These are phyloP conservation scores for Oehlia diaphana DNA, from an alignment of 192 early-diverging fungal species.

Conservation along the genomic window DNA sequence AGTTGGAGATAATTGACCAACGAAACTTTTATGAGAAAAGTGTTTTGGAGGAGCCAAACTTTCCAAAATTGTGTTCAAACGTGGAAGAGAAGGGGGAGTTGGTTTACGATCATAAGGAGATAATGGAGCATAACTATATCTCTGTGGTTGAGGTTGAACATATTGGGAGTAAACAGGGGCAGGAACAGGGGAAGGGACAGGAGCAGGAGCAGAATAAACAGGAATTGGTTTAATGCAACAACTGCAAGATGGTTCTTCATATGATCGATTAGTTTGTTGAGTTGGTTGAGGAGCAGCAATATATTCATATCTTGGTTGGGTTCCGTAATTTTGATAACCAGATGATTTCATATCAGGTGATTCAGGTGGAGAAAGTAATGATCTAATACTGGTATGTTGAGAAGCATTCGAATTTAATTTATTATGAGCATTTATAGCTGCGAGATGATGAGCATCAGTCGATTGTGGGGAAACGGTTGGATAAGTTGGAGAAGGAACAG, in stretches of 20 bases:
- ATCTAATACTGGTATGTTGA: neutral
- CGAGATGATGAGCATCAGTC: neutral
- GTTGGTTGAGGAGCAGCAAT: neutral
- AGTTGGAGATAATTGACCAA: conserved; percentile 31
- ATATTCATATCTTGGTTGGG: neutral
- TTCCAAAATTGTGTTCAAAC: neutral
- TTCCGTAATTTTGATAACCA: neutral
- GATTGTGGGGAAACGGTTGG: neutral
- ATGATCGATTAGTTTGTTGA: neutral
- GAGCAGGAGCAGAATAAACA: neutral
- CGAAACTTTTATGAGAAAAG: conserved; percentile 31
- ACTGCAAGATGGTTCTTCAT: neutral
- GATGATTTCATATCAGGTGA: conserved; percentile 14
- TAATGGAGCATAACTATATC: neutral
- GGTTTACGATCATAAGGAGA: neutral
- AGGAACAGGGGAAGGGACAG: too few relatives aligned
- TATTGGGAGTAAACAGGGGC: neutral
- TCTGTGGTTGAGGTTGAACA: neutral
- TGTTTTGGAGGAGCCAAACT: conserved; percentile 9
- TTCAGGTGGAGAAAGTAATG: neutral
- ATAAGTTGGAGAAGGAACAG: neutral
- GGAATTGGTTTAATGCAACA: neutral
- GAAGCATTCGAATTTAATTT: neutral
- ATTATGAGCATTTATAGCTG: neutral
- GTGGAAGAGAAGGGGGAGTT: neutral